A percentile compares a stretch with the other conserved stretches of the same genome.
These are phyloP conservation scores for Tetrastigma voinierianum DNA, from an alignment of 164 flowering plant species.

Conservation along the genomic window DNA sequence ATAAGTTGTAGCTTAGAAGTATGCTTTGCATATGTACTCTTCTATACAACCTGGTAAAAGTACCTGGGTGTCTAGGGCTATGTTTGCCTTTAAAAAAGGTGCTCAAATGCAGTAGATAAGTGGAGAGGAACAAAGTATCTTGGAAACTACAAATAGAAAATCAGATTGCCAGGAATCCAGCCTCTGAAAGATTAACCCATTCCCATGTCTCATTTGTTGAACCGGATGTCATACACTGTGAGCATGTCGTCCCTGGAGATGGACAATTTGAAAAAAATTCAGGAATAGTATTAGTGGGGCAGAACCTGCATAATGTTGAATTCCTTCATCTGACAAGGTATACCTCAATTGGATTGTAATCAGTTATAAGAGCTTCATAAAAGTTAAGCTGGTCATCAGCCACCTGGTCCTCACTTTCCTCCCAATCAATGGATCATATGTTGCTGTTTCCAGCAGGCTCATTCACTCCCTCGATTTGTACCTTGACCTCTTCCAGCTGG, in stretches of 20 bases:
- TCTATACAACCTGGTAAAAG: no score
- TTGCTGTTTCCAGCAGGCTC: conserved; percentile 27
- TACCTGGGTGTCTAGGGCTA: no score
- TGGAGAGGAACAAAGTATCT: no score
- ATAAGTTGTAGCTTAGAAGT: no score
- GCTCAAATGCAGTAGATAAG: no score
- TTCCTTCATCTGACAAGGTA: not conserved
- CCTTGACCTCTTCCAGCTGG: no score
- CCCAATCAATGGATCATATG: conserved; percentile 26
- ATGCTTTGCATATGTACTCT: no score
- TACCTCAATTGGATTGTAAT: conserved; percentile 37
- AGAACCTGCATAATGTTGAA: not conserved
- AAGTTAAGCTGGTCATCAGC: conserved; percentile 51
- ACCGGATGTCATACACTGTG: conserved; percentile 36
- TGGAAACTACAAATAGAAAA: not conserved
- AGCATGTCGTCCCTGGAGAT: conserved; percentile 37
- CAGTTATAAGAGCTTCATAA: conserved; percentile 43
- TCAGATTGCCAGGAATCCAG: no score
- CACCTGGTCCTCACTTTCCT: conserved; percentile 42
- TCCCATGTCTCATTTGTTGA: conserved; percentile 42
- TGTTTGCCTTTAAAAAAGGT: no score
- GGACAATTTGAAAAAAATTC: not conserved
- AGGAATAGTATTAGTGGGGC: not conserved
- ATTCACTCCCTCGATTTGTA: conserved; percentile 32
- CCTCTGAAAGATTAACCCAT: conserved; percentile 47